Evolutionary conservation across 2,329 filamentous ascomycete species (phyloP).

Genomic region (Ceratocystis destructans): DNA sequence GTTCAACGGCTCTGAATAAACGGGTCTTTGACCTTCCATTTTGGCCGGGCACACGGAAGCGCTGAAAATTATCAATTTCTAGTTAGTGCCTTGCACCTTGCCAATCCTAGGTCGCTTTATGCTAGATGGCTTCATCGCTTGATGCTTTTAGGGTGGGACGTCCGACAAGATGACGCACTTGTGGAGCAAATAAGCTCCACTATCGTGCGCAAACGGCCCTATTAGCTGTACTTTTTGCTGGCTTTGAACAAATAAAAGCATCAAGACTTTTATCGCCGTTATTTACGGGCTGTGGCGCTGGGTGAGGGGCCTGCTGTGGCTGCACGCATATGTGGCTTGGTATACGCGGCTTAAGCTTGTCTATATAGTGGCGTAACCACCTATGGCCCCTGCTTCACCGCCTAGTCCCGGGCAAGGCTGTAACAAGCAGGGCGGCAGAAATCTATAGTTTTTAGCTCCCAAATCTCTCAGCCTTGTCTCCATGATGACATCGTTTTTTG

Average conservation of each 20-base stretch:
- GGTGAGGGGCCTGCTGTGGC: neutral
- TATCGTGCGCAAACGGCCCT: conserved; percentile 14
- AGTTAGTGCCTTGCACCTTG: neutral
- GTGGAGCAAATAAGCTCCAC: neutral
- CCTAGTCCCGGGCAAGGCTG: neutral
- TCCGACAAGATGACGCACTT: conserved; percentile 13
- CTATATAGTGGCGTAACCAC: too few relatives aligned
- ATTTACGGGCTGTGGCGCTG: neutral
- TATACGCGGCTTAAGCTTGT: neutral
- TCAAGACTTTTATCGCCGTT: neutral
- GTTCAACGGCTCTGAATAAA: neutral
- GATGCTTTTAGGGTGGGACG: too few relatives aligned
- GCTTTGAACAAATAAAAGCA: neutral
- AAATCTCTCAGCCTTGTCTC: neutral
- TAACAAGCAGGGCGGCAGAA: neutral
- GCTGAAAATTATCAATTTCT: neutral
- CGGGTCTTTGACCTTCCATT: neutral
- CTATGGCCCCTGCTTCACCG: neutral
- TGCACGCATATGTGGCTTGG: neutral
- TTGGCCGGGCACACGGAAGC: neutral
- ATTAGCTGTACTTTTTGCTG: conserved; percentile 1
- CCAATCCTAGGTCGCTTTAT: too few relatives aligned
- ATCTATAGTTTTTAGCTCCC: neutral
- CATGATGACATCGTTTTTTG: neutral
- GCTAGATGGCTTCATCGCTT: too few relatives aligned